Evolutionary conservation across 352 stramenopile genomes (phyloP), one percentile per base, ranked within the genome.

Genomic region (Phytopythium aichiense): DNA sequence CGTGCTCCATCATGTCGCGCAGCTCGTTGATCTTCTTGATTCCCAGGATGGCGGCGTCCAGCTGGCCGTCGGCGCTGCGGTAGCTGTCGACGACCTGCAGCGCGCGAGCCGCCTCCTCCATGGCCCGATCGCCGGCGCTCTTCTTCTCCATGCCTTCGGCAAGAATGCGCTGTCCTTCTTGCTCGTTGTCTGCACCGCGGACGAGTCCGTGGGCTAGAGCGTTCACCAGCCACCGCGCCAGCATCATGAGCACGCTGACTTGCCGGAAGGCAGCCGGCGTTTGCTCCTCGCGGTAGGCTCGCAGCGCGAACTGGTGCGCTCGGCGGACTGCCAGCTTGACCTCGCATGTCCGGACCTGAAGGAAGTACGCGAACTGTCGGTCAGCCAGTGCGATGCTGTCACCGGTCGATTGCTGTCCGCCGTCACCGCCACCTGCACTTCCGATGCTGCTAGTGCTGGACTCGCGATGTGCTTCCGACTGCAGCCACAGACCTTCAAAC

Each of bases 401-500:
- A 28, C 55, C 51, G 15, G 23, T 37, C 25, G 37, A 23, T 72
- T 58, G 25, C n/a, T 58, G 31, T 4, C n/a, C 23, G 53, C 35
- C 7, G n/a, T 45, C 13, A 23, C 61, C 45, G 9, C 45, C 45
- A 30, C 48, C 28, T 20, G 48, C 25, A 9, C 4, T 25, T 38
- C 61, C 63, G 8, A 48, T 48, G 30, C n/a, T 56, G 28, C 13
- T 8, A 7, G 20, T 48, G 28, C 51, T 31, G 7, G 56, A 8
- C 16, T 66, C 49, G 30, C 51, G 51, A n/a, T 57, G 51, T 9
- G 2, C 18, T 30, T 60, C 55, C 9, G 28, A 46, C 60, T 86
- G 71, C 20, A 91, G 69, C 82, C 84, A 94, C 45, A 94, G 70
- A 1, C 80, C 84, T 71, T 92, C 84, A 56, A 92, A 94, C 28